Conservation (phyloP, 2,329 filamentous ascomycete genomes). For the Incumbomyces delicatus region DNA sequence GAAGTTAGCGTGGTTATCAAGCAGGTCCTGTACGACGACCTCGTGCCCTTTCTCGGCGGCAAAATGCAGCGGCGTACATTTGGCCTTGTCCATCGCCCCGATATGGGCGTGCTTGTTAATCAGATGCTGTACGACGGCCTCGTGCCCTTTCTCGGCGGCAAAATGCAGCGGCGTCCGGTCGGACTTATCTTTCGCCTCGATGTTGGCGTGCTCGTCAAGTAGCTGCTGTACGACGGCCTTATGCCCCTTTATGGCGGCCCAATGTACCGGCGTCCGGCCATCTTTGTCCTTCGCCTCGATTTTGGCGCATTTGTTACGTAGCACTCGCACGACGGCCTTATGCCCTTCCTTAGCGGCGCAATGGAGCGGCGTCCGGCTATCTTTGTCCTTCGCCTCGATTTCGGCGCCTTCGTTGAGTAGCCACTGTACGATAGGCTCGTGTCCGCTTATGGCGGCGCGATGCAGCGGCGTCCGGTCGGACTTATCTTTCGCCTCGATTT, state of each 20-base stretch:
- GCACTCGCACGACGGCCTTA: too few relatives aligned
- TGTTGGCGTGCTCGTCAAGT: background rate
- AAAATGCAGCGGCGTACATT: background rate
- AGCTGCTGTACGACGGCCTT: conserved; percentile 7
- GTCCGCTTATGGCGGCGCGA: too few relatives aligned
- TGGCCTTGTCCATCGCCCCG: background rate
- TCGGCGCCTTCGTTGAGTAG: too few relatives aligned
- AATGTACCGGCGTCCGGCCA: too few relatives aligned
- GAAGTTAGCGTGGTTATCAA: background rate
- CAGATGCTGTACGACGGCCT: conserved; percentile 10
- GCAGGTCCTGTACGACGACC: conserved; percentile 8
- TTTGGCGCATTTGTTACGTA: too few relatives aligned
- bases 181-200: background rate
- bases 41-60: conserved; percentile 3
- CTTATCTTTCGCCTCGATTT: background rate
- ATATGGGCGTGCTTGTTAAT: conserved; percentile 8
- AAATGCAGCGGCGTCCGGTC: background rate
- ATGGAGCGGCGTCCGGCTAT: too few relatives aligned
- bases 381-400: too few relatives aligned
- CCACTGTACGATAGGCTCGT: too few relatives aligned
- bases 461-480: background rate
- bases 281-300: too few relatives aligned
- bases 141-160: conserved; percentile 1
- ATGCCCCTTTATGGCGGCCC: conserved; percentile 1
- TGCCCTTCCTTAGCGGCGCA: too few relatives aligned